phyloP scores from a whole-genome alignment of 2,329 filamentous ascomycete genomes.

The Bipolaris sorokiniana region DNA sequence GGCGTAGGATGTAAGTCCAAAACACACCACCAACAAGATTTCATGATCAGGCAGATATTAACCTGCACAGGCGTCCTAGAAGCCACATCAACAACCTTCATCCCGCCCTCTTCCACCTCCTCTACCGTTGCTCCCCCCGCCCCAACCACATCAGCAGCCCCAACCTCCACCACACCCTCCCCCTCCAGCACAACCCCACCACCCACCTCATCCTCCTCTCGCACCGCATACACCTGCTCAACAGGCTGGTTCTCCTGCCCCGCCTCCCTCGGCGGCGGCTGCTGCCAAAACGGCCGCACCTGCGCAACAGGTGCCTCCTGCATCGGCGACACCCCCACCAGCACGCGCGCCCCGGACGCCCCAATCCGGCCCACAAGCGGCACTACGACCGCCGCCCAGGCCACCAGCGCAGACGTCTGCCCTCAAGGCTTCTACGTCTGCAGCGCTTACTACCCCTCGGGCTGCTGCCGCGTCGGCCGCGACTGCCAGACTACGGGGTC shows the following conservation, averaged over 20 bases:
- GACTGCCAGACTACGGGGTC: conserved; percentile 73
- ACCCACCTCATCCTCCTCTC: conserved; percentile 10
- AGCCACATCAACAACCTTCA: conserved; percentile 39
- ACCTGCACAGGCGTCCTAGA: conserved; percentile 33
- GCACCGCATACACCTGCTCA: conserved; percentile 48
- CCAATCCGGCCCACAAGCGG: conserved; percentile 54
- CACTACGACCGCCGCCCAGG: conserved; percentile 62
- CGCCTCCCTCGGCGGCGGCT: conserved; percentile 56
- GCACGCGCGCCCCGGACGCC: conserved; percentile 47
- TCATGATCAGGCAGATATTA: not conserved
- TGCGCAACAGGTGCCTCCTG: conserved; percentile 52
- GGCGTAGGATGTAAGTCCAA: conserved; percentile 70
- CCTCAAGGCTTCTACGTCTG: conserved; percentile 94
- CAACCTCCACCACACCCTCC: conserved; percentile 35
- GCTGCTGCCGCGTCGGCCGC: conserved; percentile 87
- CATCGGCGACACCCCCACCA: conserved; percentile 38
- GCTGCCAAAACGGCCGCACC: conserved; percentile 54
- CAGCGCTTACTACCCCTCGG: conserved; percentile 77
- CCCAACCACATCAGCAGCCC: conserved; percentile 32
- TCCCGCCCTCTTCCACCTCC: conserved; percentile 36
- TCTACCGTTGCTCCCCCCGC: conserved; percentile 46
- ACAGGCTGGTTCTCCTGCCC: conserved; percentile 55
- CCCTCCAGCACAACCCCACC: conserved; percentile 14
- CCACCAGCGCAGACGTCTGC: conserved; percentile 69
- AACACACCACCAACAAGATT: no score